Conservation (phyloP, 176 grass and related monocot species). For the Oryza australiensis region DNA sequence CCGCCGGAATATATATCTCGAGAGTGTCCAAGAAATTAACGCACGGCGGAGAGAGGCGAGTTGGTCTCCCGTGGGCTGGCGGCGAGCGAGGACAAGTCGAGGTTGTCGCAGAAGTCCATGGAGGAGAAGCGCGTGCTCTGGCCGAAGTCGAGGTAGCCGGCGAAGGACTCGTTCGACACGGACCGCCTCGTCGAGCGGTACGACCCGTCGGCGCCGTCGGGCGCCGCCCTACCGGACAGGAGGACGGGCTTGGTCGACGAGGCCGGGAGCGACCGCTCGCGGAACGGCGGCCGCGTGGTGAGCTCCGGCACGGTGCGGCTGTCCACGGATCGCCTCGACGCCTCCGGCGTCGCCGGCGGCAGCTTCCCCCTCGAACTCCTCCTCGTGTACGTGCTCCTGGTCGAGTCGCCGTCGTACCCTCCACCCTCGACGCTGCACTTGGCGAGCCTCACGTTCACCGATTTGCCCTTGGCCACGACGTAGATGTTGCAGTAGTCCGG, state of each 20-base stretch:
- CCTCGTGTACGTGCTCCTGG: conserved; percentile 26
- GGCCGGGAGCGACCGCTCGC: conserved; percentile 52
- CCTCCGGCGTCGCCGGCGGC: conserved; percentile 33
- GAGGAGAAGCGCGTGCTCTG: conserved; percentile 47
- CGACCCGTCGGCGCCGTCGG: conserved; percentile 10
- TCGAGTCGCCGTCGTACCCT: conserved; percentile 23
- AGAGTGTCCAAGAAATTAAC: not conserved
- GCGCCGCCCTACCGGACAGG: conserved; percentile 3
- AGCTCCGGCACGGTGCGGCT: conserved; percentile 45
- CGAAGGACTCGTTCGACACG: conserved; percentile 38
- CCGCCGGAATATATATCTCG: not conserved
- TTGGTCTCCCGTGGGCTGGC: conserved; percentile 40
- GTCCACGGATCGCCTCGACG: conserved; percentile 34
- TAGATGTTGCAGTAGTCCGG: conserved; percentile 90
- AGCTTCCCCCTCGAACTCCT: conserved; percentile 41
- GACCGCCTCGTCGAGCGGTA: conserved; percentile 31
- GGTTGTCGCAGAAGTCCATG: conserved; percentile 61
- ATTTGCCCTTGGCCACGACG: conserved; percentile 67
- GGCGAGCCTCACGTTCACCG: conserved; percentile 56
- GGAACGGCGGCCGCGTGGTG: conserved; percentile 48
- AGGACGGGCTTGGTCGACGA: conserved; percentile 5
- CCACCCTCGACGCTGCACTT: conserved; percentile 47
- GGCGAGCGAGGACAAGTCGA: conserved; percentile 32
- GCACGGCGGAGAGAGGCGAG: conserved; percentile 53
- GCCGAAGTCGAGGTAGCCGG: conserved; percentile 65